Evolutionary conservation across 1,284 basidiomycete species (phyloP).

Genomic region (Apiotrichum brassicae): DNA sequence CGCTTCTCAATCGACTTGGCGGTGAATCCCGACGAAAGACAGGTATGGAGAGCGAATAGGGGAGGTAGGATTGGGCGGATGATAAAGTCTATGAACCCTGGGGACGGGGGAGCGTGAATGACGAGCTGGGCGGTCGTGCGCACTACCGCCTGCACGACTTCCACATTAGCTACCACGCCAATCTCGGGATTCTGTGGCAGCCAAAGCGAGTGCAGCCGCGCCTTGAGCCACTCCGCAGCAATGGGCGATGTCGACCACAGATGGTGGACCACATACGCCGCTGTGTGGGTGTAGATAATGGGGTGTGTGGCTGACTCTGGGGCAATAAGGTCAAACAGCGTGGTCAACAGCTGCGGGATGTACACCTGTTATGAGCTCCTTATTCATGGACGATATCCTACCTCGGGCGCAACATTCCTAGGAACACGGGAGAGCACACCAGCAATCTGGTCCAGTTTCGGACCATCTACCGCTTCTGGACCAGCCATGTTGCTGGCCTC

Average conservation of each 20-base stretch:
- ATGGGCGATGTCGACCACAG: conserved; percentile 22
- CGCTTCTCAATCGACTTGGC: conserved; percentile 7
- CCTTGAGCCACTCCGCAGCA: conserved; percentile 47
- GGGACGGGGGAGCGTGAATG: conserved; percentile 67
- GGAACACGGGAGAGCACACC: conserved; percentile 30
- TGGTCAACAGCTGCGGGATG: conserved; percentile 23
- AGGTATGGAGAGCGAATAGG: conserved; percentile 59
- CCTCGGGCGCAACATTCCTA: conserved; percentile 20
- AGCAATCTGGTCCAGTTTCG: conserved; percentile 35
- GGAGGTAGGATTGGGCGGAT: conserved; percentile 62
- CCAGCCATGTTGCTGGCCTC: conserved; percentile 23
- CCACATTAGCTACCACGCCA: conserved; percentile 1
- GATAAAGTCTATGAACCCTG: conserved; percentile 57
- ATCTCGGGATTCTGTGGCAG: conserved; percentile 17
- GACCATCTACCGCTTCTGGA: conserved; percentile 25
- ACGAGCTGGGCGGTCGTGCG: conserved; percentile 33
- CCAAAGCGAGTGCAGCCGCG: conserved; percentile 41
- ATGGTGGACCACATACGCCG: conserved; percentile 27
- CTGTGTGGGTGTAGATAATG: conserved; percentile 28
- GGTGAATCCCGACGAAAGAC: conserved; percentile 48
- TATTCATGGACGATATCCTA: neutral
- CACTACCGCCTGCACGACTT: conserved; percentile 1
- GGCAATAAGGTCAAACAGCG: conserved; percentile 23
- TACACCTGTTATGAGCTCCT: conserved; percentile 22
- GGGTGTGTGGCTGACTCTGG: conserved; percentile 16